These are phyloP conservation scores for Tephrocybe sp. DNA, from an alignment of 768 basidiomycete species.

Conservation along the genomic window DNA sequence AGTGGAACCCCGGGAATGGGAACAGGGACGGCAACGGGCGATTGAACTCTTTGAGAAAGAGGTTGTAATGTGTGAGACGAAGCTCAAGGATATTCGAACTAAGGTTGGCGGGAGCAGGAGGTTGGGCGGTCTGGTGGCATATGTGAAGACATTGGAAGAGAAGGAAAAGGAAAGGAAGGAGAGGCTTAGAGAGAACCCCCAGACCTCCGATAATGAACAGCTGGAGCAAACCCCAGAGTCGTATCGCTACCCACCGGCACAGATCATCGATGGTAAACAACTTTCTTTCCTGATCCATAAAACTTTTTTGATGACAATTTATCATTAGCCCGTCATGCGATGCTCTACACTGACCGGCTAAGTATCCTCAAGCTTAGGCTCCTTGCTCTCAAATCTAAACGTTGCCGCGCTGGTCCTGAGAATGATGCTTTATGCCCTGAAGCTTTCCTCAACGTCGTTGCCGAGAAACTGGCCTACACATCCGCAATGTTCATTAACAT, in stretches of 20 bases:
- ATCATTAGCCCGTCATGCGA: constrained; percentile 80
- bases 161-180: constrained; percentile 63
- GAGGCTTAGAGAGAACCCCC: constrained; percentile 38
- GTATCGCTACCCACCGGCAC: constrained; percentile 88
- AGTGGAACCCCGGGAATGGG: constrained; percentile 92
- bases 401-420: constrained; percentile 85
- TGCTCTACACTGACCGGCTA: constrained; percentile 81
- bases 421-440: constrained; percentile 93
- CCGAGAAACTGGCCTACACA: constrained; percentile 94
- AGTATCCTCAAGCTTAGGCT: constrained; percentile 83
- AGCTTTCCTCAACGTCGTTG: constrained; percentile 93
- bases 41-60: constrained; percentile 85
- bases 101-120: constrained; percentile 87
- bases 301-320: constrained; percentile 12
- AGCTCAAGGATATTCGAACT: constrained; percentile 82
- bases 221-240: constrained; percentile 52
- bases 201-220: constrained; percentile 26
- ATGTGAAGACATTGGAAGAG: constrained; percentile 82
- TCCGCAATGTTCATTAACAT: constrained; percentile 99
- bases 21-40: constrained; percentile 70
- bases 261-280: constrained; percentile 83
- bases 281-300: not conserved
- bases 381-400: constrained; percentile 81
- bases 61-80: constrained; percentile 77
- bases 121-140: constrained; percentile 70